Percentiles rank a stretch among this genome's conserved stretches.
These are phyloP conservation scores for Edaphochlamys debaryana DNA, from an alignment of 139 green algal genomes.

Conservation along the genomic window DNA sequence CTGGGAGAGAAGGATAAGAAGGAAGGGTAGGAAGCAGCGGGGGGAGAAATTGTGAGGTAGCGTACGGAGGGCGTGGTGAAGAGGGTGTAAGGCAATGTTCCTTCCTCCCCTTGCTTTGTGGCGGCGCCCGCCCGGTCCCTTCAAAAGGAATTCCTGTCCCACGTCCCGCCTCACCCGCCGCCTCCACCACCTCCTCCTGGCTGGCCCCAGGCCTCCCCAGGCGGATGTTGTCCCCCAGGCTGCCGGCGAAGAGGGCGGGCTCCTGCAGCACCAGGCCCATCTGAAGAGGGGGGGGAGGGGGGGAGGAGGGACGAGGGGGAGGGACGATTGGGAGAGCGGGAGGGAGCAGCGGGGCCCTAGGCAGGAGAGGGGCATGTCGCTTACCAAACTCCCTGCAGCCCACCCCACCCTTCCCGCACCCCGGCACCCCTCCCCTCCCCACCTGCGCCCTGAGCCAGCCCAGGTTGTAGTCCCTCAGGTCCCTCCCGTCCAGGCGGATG, in stretches of 20 bases:
- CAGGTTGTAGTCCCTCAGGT: conserved; percentile 86
- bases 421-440: no score
- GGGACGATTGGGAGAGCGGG: no score
- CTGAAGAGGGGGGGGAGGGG: conserved; percentile 72
- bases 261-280: conserved; percentile 90
- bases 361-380: no score
- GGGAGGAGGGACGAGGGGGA: conserved; percentile 60
- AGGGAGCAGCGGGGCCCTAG: no score
- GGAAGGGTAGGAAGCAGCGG: no score
- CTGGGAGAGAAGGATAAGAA: not conserved
- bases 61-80: no score
- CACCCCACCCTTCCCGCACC: no score
- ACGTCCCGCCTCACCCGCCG: conserved; percentile 57
- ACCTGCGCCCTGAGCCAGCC: conserved; percentile 71
- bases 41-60: not conserved
- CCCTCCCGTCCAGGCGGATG: conserved; percentile 83
- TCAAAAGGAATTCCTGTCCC: no score
- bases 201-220: conserved; percentile 61
- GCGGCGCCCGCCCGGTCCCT: no score
- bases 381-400: no score
- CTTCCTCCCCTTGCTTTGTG: no score
- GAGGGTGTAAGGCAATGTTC: no score
- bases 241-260: conserved; percentile 89
- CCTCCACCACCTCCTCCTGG: conserved; percentile 72
- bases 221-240: conserved; percentile 90